These are phyloP conservation scores for Ceratobasidium sp. DNA, from an alignment of 1,284 basidiomycete genomes.

Conservation along the genomic window DNA sequence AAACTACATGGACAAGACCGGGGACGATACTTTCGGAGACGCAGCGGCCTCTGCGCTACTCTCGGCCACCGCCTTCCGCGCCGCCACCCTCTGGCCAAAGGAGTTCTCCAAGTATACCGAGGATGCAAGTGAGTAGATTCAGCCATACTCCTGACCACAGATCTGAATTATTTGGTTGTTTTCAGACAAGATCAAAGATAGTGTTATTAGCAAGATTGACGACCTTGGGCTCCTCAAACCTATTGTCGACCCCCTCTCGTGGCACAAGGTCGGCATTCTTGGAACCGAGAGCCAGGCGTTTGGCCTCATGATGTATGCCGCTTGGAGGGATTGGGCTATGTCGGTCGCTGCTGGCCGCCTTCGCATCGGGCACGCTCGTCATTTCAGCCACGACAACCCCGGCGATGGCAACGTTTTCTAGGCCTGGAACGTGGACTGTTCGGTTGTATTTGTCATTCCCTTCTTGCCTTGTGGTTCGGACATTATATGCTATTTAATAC, in stretches of 20 bases:
- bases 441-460: background rate
- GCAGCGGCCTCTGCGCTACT: conserved; percentile 7
- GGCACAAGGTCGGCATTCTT: conserved; percentile 1
- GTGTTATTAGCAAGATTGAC: background rate
- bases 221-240: conserved; percentile 4
- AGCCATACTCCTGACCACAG: too few relatives aligned
- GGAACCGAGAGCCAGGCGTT: conserved; percentile 23
- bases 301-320: conserved; percentile 35
- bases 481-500: background rate
- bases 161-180: background rate
- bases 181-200: conserved; percentile 31
- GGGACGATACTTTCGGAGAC: conserved; percentile 21
- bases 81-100: conserved; percentile 12
- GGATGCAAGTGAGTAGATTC: background rate
- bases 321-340: conserved; percentile 24
- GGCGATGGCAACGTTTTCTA: background rate
- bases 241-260: conserved; percentile 25
- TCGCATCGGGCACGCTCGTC: conserved; percentile 1
- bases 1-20: conserved; percentile 19
- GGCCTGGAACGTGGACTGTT: background rate
- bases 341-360: conserved; percentile 15
- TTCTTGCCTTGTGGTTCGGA: background rate
- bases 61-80: conserved; percentile 11
- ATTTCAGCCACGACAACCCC: conserved; percentile 23
- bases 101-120: conserved; percentile 8